Conservation (phyloP, 1,284 basidiomycete species). For the Marasmius oreades region DNA sequence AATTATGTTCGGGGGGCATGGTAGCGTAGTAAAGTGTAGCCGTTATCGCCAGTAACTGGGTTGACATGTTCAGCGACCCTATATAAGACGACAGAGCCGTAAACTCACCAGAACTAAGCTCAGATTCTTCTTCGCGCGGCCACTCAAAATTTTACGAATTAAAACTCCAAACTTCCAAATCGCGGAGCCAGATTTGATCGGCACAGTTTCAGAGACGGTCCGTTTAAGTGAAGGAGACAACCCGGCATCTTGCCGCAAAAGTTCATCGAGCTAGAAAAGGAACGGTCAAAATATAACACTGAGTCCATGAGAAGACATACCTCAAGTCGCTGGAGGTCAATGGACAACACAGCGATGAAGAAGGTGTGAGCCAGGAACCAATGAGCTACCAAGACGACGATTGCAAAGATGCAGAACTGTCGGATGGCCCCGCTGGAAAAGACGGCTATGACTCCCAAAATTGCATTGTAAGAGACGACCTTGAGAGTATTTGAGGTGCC, state of each 20-base stretch:
- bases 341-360: conserved; percentile 86
- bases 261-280: conserved; percentile 61
- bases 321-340: conserved; percentile 89
- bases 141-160: conserved; percentile 53
- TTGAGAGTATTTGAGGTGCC: conserved; percentile 92
- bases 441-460: conserved; percentile 78
- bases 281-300: conserved; percentile 1
- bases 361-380: conserved; percentile 95
- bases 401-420: conserved; percentile 92
- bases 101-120: conserved; percentile 71
- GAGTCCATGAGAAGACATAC: conserved; percentile 32
- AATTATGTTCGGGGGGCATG: conserved; percentile 36
- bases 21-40: conserved; percentile 72
- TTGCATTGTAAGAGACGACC: conserved; percentile 82
- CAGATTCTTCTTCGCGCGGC: conserved; percentile 76
- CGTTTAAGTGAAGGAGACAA: conserved; percentile 36
- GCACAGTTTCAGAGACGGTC: conserved; percentile 23
- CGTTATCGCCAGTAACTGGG: conserved; percentile 70
- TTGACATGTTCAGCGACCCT: conserved; percentile 7
- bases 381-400: conserved; percentile 92
- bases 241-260: conserved; percentile 65
- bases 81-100: conserved; percentile 3
- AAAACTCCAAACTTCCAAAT: conserved; percentile 41
- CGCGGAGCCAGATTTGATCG: conserved; percentile 35
- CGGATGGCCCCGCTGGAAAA: conserved; percentile 81